Base-by-base conservation (phyloP, 768 basidiomycete species). In the Naganishia randhawae region DNA sequence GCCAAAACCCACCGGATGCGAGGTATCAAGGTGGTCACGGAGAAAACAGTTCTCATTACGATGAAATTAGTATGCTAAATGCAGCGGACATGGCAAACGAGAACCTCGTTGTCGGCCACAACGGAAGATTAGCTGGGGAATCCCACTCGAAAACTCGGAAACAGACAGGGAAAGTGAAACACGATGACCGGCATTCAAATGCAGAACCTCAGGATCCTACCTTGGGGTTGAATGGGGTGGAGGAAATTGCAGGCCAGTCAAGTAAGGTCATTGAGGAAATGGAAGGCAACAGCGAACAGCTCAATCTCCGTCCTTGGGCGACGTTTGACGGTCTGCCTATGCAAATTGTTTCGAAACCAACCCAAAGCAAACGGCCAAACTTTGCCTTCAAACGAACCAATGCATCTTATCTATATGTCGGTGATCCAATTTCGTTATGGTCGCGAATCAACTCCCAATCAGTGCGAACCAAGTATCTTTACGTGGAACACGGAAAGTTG, bases 391-490 rank as follows among this genome's bases (percentile, higher is more conserved):
- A 75, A 50, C 94, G 95, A 92, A 11, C 65, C n/a, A 63, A 55
- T 89, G 76, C 89, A 88, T 50, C 91, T 88, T 94, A 92, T 82
- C 92, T 96, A 79, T 85, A 92, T 65, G 89, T 88, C 32, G 89
- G 90, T 54, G 89, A 91, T 25, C 89, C 91, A 39, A 90, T 97
- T 61, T 91, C 91, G 63, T 85, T 97, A 53, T 95, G 93, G 85
- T 92, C 93, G 79, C 89, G 93, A 75, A 92, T 97, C 84, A 93
- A 95, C 81, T 91, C 90, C 16, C 93, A 97, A 81, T 92, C 93
- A 42, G 92, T 95, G 69, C 88, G 93, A 76, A 96, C 93, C 67
- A 95, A 95, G 83, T 97, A 94, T 80, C 92, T 97, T 90, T 91
- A 90, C 65, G 88, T 94, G 77, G 91, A 94, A 73, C 86, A 87